Evolutionary conservation across 2,329 filamentous ascomycete species (phyloP), one percentile per base, ranked within the genome.

Genomic region (Claviceps fusiformis): DNA sequence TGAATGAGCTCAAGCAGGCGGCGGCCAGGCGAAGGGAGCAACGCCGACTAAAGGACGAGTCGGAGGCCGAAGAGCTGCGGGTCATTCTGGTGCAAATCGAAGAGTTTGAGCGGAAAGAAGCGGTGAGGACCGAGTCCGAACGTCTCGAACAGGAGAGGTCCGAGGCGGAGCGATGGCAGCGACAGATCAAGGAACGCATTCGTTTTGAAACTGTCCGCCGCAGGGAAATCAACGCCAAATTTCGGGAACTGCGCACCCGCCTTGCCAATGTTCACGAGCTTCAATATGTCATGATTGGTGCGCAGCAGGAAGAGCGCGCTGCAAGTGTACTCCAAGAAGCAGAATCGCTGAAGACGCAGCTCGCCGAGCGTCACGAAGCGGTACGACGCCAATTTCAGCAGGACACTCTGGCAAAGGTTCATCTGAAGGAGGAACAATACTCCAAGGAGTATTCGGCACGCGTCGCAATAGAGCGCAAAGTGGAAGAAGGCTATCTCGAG

Each of bases 21-120:
- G 74, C 71, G 2, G 65, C 59, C 2, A 59, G 50, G 8, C 67
- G 73, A 11, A 68, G 72, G 5, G 60, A 59, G 37, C 63, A 65
- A 56, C 69, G 70, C n/a, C 55, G 58, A 3, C 59, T 59, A 15
- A 64, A 59, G 31, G 71, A 73, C 58, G 65, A 62, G 37, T 59
- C 55, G 47, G 72, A 71, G 19, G 64, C 65, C 5, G 64, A 66
- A 46, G 69, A 71, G 53, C 50, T 71, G 37, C 62, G 66, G 2
- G 67, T 72, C 27, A 72, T 73, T 5, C 60, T 80, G 1, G 64
- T 71, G 3, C 66, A 71, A 45, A 73, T 81, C 4, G 76, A 70
- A 48, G 75, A 75, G 51, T 73, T 75, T 55, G 73, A 79, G 65
- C 68, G 68, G 19, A 70, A 73, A 54, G 73, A 77, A 61, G 71